Percentiles rank a stretch among this genome's conserved stretches.
Conservation (phyloP, 331 rosid genomes). For the Spiraea crenata region DNA sequence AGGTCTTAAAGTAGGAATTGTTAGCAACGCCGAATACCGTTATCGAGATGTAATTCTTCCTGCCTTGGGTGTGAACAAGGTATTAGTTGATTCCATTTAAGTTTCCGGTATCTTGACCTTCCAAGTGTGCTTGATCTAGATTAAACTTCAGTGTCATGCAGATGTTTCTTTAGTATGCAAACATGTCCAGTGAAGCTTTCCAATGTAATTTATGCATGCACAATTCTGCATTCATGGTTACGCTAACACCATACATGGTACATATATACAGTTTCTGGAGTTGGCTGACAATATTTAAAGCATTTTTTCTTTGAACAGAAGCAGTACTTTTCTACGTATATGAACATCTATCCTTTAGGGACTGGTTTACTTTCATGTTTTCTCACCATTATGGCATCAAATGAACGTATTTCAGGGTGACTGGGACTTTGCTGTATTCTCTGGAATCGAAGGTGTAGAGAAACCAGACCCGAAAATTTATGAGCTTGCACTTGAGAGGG, state of each 20-base stretch:
- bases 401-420: constrained; percentile 65
- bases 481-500: constrained; percentile 75
- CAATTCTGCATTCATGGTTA: not conserved
- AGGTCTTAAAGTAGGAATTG: constrained; percentile 76
- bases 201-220: not conserved
- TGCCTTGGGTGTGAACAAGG: constrained; percentile 72
- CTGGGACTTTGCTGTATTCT: constrained; percentile 98
- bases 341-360: not conserved
- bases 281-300: not conserved
- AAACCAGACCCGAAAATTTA: constrained; percentile 81
- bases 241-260: not conserved
- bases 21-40: constrained; percentile 86
- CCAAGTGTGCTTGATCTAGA: not conserved
- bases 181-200: not conserved
- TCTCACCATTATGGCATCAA: constrained; percentile 13
- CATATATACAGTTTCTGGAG: not conserved
- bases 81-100: constrained; percentile 2
- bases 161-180: not conserved
- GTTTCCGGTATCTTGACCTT: not conserved
- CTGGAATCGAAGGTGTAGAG: constrained; percentile 88
- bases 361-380: not conserved
- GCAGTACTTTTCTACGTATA: too few relatives aligned
- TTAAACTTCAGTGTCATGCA: not conserved
- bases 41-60: constrained; percentile 92
- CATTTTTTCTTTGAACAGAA: not conserved